These are phyloP conservation scores for Pestalotiopsis sp. DNA, from an alignment of 2,329 filamentous ascomycete species.

Conservation along the genomic window DNA sequence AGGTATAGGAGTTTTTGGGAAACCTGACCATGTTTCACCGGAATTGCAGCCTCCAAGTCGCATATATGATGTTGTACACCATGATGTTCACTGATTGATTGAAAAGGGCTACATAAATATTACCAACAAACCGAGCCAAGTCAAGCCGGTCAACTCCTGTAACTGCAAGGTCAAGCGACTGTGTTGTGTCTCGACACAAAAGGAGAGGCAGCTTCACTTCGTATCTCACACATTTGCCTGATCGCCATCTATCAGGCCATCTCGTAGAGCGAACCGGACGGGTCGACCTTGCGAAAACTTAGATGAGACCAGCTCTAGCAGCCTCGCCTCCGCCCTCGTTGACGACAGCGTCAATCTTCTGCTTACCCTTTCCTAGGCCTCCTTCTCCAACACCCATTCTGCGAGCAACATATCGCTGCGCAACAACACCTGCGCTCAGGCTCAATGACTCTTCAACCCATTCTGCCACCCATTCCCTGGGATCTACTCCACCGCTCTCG, in stretches of 20 bases:
- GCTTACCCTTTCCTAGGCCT: constrained; percentile 62
- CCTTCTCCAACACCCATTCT: constrained; percentile 96
- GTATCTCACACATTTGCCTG: background rate
- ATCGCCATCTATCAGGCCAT: background rate
- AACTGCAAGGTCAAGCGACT: background rate
- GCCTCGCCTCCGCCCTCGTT: constrained; percentile 61
- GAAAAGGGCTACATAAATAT: background rate
- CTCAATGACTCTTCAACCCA: constrained; percentile 90
- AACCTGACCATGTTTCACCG: background rate
- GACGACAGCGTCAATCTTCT: constrained; percentile 56
- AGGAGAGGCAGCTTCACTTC: background rate
- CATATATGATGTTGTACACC: background rate
- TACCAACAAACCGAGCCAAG: background rate
- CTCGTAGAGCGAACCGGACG: background rate
- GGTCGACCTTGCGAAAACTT: constrained; percentile 10
- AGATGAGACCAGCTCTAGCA: constrained; percentile 59
- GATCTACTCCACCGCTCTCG: constrained; percentile 75
- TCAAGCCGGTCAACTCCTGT: background rate
- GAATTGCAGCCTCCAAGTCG: background rate
- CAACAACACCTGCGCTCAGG: constrained; percentile 80
- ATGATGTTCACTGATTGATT: background rate
- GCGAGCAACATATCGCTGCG: constrained; percentile 91
- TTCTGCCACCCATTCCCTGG: constrained; percentile 94
- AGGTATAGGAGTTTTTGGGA: no score
- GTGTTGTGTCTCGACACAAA: background rate